Evolutionary conservation across 2,329 filamentous ascomycete genomes (phyloP), one percentile per base, ranked within the genome.

Genomic region (Hypoxylon sp.): DNA sequence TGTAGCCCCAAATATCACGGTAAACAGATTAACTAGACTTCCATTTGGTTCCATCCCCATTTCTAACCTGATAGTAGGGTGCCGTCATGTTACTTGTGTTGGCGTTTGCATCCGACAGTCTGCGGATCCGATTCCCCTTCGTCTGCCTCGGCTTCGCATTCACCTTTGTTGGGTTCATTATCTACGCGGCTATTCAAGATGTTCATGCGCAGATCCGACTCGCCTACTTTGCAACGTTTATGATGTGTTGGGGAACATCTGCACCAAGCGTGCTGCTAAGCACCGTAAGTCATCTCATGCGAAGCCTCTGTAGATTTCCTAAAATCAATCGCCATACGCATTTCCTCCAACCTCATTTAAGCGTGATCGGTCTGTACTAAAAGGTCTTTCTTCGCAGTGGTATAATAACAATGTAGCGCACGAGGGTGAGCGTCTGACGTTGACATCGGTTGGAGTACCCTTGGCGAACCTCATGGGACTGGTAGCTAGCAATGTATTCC

Each of bases 381-480:
- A 23, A 14, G 57, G 30, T 39, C 25, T 11, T 37, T 39, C 2
- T 39, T 52, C 1, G 5, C 43, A 76, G 74, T 90, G 89, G 89
- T 94, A 93, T 79, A 94, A 92, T 80, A 94, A 94, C 81, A 95
- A 95, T 75, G 86, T 93, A 60, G 91, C 91, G 0, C 86, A 94
- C 72, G 92, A 94, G 77, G 89, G 90, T 61, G 87, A 88, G 37
- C 88, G 91, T 48, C 84, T 93, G 5, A 83, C 89, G 0, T 81
- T 93, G 12, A 94, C 91, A 0, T 89, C 87, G 27, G 85, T 94
- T 16, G 90, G 89, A 23, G 91, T 94, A 0, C 91, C 91, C 0
- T 76, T 92, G 8, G 91, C 91, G 2, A 94, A 94, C 69, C 76
- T 93, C 34, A 94, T 94, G 89, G 91, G 90, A 3, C 80, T 93